These are phyloP conservation scores for Tulasnella sp. DNA, from an alignment of 768 basidiomycete species.

Conservation along the genomic window DNA sequence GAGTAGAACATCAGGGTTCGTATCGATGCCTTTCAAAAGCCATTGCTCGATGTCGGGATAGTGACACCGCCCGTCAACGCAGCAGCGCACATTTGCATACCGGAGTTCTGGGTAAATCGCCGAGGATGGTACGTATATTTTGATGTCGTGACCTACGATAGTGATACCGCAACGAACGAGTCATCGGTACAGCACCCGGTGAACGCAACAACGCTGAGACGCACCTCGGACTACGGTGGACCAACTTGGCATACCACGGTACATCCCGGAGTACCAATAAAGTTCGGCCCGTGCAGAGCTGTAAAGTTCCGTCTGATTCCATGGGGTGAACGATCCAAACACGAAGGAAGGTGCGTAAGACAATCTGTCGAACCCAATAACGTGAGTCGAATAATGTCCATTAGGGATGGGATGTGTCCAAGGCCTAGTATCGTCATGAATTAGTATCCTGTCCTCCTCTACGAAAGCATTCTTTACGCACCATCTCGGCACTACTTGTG, in stretches of 20 bases:
- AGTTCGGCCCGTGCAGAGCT: neutral
- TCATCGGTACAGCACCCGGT: neutral
- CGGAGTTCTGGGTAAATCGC: neutral
- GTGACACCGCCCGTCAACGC: neutral
- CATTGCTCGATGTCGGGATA: conserved; percentile 9
- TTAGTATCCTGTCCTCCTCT: neutral
- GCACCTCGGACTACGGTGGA: neutral
- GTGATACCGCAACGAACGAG: too few species aligned
- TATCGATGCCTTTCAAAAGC: neutral
- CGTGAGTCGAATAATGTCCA: neutral
- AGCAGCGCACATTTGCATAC: conserved; percentile 1
- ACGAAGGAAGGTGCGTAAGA: neutral
- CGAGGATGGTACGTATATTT: neutral
- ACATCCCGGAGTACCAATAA: neutral
- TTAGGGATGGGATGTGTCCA: neutral
- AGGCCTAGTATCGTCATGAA: neutral
- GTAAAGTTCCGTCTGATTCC: neutral
- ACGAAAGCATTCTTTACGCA: neutral
- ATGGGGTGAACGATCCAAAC: neutral
- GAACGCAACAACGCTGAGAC: neutral
- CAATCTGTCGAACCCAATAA: neutral
- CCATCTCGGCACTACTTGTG: neutral
- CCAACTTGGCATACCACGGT: neutral
- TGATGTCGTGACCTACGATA: neutral
- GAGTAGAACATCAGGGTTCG: neutral